Percentiles rank a stretch among this genome's conserved stretches.
Conservation (phyloP, 2,329 filamentous ascomycete species). For the Esteya vermicola region DNA sequence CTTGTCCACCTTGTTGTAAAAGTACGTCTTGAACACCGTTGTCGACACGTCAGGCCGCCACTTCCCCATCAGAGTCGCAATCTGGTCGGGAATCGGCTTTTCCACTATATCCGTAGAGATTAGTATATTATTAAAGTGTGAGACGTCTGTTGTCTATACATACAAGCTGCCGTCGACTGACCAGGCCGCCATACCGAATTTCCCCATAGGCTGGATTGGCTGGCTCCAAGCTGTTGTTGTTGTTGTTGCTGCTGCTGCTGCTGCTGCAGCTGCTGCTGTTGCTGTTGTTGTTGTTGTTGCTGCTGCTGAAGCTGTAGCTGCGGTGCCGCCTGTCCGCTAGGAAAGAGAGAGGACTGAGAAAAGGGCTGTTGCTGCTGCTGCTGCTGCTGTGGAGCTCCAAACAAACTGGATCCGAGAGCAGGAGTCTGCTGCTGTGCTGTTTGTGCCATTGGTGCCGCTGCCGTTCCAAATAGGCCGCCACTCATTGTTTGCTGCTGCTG, state of each 20-base stretch:
- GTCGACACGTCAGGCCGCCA: constrained; percentile 57
- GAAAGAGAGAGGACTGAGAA: too few relatives aligned
- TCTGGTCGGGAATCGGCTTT: constrained; percentile 62
- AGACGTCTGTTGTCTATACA: background rate
- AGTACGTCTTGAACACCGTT: constrained; percentile 69
- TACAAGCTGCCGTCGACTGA: constrained; percentile 32
- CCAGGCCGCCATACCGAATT: constrained; percentile 39
- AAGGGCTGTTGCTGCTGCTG: constrained; percentile 5
- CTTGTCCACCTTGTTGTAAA: constrained; percentile 74
- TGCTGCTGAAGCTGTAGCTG: constrained; percentile 22
- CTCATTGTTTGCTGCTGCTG: too few relatives aligned
- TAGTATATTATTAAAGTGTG: constrained; percentile 7
- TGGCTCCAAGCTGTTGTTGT: constrained; percentile 21
- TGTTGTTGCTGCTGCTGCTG: constrained; percentile 22
- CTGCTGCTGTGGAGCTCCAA: constrained; percentile 5
- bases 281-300: constrained; percentile 18
- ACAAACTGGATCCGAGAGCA: constrained; percentile 1
- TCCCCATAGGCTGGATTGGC: constrained; percentile 22
- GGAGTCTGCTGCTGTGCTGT: background rate
- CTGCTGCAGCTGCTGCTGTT: constrained; percentile 15
- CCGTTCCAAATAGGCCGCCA: constrained; percentile 6
- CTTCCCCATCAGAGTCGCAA: constrained; percentile 54
- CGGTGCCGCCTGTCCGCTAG: constrained; percentile 10
- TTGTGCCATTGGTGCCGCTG: constrained; percentile 3
- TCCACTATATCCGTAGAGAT: constrained; percentile 32